Evolutionary conservation across 1,284 basidiomycete genomes (phyloP).

Genomic region (Leccinum pseudoinsigne): DNA sequence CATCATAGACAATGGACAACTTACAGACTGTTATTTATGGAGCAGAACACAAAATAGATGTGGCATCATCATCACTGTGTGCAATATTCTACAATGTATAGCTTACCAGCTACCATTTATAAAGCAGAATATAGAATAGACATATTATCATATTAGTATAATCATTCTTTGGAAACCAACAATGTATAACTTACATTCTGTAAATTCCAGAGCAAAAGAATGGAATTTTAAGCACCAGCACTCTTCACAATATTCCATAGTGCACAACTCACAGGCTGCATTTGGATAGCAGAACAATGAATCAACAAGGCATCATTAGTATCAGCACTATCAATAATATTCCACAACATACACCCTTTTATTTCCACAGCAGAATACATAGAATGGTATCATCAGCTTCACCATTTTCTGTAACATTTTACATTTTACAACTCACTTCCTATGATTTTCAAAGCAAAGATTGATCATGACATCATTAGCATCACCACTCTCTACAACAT

Average conservation of each 20-base stretch:
- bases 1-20: not conserved
- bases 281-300: not conserved
- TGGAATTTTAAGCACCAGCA: not conserved
- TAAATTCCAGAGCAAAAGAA: not conserved
- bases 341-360: not conserved
- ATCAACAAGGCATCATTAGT: not conserved
- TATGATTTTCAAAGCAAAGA: not conserved
- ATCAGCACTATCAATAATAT: not conserved
- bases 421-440: no score
- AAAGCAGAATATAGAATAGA: not conserved
- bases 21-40: not conserved
- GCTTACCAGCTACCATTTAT: not conserved
- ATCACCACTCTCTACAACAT: not conserved
- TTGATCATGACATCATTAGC: not conserved
- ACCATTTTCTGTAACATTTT: not conserved
- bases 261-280: not conserved
- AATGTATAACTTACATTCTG: not conserved
- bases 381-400: not conserved
- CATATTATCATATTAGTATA: not conserved
- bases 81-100: not conserved
- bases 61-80: not conserved
- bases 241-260: not conserved
- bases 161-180: not conserved
- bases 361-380: not conserved
- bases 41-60: not conserved